These are phyloP conservation scores for Nemania abortiva DNA, from an alignment of 2,329 filamentous ascomycete species.

Conservation along the genomic window DNA sequence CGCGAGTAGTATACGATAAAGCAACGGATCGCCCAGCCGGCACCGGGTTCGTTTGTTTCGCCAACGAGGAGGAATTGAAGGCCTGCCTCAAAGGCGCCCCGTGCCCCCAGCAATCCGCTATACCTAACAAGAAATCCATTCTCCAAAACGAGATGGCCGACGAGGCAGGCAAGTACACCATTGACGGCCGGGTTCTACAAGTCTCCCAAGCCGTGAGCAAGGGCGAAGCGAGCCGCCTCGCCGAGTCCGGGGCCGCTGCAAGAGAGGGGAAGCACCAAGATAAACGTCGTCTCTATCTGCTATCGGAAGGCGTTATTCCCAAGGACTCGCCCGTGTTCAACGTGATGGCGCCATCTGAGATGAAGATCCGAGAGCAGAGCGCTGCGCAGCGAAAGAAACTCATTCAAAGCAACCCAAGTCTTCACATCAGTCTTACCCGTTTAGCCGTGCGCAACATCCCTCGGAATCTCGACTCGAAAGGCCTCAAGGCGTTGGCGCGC, in stretches of 20 bases:
- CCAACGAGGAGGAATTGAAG: constrained; percentile 79
- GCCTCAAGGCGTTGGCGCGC: constrained; percentile 89
- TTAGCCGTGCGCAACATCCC: constrained; percentile 94
- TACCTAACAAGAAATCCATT: constrained; percentile 79
- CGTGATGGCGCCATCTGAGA: constrained; percentile 80
- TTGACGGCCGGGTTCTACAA: constrained; percentile 89
- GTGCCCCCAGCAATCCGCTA: constrained; percentile 60
- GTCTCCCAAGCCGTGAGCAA: constrained; percentile 88
- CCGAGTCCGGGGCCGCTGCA: constrained; percentile 76
- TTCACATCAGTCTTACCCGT: constrained; percentile 90
- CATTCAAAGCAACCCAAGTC: constrained; percentile 88
- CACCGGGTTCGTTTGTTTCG: constrained; percentile 96
- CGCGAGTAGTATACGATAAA: constrained; percentile 88
- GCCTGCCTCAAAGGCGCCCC: constrained; percentile 82
- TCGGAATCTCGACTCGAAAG: constrained; percentile 83
- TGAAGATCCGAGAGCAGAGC: constrained; percentile 89
- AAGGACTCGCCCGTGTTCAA: constrained; percentile 82
- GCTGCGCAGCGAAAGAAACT: constrained; percentile 88
- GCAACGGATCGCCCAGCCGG: constrained; percentile 88
- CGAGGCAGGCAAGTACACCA: constrained; percentile 84
- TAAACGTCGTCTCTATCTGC: constrained; percentile 88
- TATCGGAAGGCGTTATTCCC: constrained; percentile 86
- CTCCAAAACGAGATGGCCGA: constrained; percentile 89
- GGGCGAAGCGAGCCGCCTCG: constrained; percentile 80
- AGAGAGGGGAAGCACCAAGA: constrained; percentile 78